Conservation (phyloP, 2,329 filamentous ascomycete genomes). For the Drechmeria coniospora region DNA sequence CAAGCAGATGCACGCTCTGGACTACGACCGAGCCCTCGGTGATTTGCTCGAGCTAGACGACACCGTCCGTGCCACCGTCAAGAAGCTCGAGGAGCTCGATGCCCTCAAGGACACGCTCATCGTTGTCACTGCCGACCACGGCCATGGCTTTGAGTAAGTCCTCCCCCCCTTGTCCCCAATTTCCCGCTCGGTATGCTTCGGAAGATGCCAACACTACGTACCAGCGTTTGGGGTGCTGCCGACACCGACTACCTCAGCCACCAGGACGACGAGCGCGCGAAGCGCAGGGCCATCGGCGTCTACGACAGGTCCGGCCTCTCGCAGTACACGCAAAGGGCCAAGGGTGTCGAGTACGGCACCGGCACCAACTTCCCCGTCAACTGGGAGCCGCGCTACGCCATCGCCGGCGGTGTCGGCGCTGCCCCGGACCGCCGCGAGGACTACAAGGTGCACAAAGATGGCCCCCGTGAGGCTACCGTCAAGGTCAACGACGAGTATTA, state of each 20-base stretch:
- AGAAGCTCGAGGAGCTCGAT: constrained; percentile 49
- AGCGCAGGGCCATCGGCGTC: constrained; percentile 58
- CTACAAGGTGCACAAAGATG: constrained; percentile 54
- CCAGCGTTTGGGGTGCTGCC: constrained; percentile 57
- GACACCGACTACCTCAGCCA: constrained; percentile 63
- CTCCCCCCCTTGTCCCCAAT: not conserved
- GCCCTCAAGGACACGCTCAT: constrained; percentile 63
- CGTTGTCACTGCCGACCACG: constrained; percentile 74
- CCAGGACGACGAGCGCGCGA: constrained; percentile 50
- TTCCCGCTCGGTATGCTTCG: too few relatives aligned
- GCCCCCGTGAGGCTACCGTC: constrained; percentile 45
- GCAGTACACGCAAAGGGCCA: constrained; percentile 50
- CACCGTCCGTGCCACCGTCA: constrained; percentile 60
- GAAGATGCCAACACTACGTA: too few relatives aligned
- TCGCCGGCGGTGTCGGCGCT: constrained; percentile 57
- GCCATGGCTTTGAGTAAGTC: constrained; percentile 62
- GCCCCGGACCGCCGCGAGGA: constrained; percentile 64
- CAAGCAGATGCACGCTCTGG: constrained; percentile 77
- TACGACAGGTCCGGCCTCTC: constrained; percentile 62
- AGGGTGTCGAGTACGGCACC: constrained; percentile 52
- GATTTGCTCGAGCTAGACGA: constrained; percentile 79
- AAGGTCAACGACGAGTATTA: constrained; percentile 42
- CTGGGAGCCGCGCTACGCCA: constrained; percentile 73
- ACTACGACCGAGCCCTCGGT: constrained; percentile 74
- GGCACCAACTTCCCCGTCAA: constrained; percentile 65